phyloP scores from a whole-genome alignment of 2,329 filamentous ascomycete genomes.

The Hypoxylon sp. region DNA sequence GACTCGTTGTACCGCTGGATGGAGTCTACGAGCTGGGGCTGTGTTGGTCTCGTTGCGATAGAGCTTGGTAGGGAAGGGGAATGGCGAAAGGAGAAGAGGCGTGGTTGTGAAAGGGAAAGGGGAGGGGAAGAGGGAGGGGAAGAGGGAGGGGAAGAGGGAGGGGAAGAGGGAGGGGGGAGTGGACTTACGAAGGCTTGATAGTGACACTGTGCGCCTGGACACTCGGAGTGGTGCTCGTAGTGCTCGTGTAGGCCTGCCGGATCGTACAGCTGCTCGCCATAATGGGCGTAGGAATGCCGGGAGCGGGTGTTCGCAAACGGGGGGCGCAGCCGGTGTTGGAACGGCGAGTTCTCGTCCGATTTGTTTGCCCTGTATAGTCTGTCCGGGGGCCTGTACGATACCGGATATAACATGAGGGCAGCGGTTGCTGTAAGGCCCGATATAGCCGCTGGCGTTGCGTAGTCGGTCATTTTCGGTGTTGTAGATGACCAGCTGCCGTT shows the following conservation, averaged over 20 bases:
- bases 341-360: constrained; percentile 27
- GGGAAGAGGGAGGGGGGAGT: not conserved
- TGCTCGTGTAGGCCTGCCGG: constrained; percentile 32
- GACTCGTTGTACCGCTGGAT: constrained; percentile 43
- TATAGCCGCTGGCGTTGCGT: constrained; percentile 24
- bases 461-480: constrained; percentile 21
- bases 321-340: constrained; percentile 1
- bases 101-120: not conserved
- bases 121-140: not conserved
- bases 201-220: constrained; percentile 42
- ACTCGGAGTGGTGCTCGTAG: constrained; percentile 36
- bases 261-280: constrained; percentile 28
- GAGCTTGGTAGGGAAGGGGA: not conserved
- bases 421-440: constrained; percentile 26
- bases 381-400: constrained; percentile 15
- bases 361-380: constrained; percentile 9
- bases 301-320: constrained; percentile 16
- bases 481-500: not conserved
- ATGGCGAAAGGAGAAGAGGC: too few relatives aligned
- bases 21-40: constrained; percentile 41
- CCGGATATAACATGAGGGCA: constrained; percentile 24
- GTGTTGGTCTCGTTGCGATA: constrained; percentile 8
- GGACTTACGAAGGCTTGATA: constrained; percentile 45
- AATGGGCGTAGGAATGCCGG: constrained; percentile 18
- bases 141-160: not conserved